Evolutionary conservation across 306 rosid species (phyloP).

Genomic region (Gynostemma pentaphyllum): DNA sequence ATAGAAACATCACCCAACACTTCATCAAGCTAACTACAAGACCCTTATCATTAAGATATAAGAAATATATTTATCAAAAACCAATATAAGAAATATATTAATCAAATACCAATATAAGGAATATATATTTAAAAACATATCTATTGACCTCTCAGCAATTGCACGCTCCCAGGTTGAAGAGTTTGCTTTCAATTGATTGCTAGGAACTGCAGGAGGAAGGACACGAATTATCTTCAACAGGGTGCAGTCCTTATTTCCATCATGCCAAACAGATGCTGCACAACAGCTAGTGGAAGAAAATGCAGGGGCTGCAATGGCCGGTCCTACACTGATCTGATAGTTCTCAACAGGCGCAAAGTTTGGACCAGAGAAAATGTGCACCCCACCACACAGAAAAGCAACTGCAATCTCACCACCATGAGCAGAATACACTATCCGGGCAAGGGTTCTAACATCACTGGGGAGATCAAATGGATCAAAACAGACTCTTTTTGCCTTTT

Average conservation of each 20-base stretch:
- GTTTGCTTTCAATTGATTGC: slow-evolving; percentile 62
- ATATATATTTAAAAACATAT: too few species aligned
- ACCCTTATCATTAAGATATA: slow-evolving; percentile 4
- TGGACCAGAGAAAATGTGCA: slow-evolving; percentile 93
- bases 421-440: slow-evolving; percentile 89
- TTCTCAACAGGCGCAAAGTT: slow-evolving; percentile 73
- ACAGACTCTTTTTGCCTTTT: slow-evolving; percentile 50
- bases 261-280: slow-evolving; percentile 99
- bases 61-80: too few species aligned
- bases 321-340: slow-evolving; percentile 92
- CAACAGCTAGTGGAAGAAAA: slow-evolving; percentile 99
- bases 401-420: slow-evolving; percentile 98
- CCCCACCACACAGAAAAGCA: slow-evolving; percentile 96
- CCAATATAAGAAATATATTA: too few species aligned
- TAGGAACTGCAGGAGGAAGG: slow-evolving; percentile 85
- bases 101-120: too few species aligned
- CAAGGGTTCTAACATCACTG: slow-evolving; percentile 95
- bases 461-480: slow-evolving; percentile 99
- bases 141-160: slow-evolving; percentile 79
- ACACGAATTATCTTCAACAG: slow-evolving; percentile 77
- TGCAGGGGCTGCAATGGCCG: slow-evolving; percentile 97
- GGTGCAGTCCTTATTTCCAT: slow-evolving; percentile 51
- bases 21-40: not conserved
- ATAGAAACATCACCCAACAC: not conserved
- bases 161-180: slow-evolving; percentile 94